A percentile compares a stretch with the other conserved stretches of the same genome.
Conservation (phyloP, 371 early-diverging fungal species). For the Apophysomyces variabilis region DNA sequence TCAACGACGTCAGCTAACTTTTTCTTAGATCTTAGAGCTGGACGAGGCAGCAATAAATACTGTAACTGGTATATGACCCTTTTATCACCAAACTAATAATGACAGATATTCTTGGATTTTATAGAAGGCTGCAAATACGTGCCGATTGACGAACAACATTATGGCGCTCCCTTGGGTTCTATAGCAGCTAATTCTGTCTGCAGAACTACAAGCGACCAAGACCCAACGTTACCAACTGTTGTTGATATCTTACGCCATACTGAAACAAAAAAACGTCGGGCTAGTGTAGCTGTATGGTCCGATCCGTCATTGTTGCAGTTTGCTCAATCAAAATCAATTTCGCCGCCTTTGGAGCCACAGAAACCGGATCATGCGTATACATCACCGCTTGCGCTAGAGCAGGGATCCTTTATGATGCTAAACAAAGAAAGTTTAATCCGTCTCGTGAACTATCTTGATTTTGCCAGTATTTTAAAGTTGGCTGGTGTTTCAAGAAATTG, state of each 20-base stretch:
- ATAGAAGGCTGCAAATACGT: slow-evolving; percentile 13
- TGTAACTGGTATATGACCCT: slow-evolving; percentile 2
- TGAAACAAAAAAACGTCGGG: slow-evolving; percentile 61
- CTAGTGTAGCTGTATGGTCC: slow-evolving; percentile 85
- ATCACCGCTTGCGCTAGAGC: neutral
- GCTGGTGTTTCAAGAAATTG: slow-evolving; percentile 27
- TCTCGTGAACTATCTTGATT: slow-evolving; percentile 37
- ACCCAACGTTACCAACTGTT: slow-evolving; percentile 43
- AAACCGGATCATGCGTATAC: neutral
- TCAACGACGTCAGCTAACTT: too few relatives aligned
- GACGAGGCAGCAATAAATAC: neutral
- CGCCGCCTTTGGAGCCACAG: neutral
- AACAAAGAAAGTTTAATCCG: slow-evolving; percentile 18
- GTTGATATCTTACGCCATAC: slow-evolving; percentile 35
- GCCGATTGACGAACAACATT: slow-evolving; percentile 17
- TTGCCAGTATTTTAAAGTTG: slow-evolving; percentile 29
- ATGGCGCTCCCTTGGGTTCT: slow-evolving; percentile 13
- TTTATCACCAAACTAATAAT: neutral
- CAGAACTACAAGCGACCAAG: slow-evolving; percentile 51
- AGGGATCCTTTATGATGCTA: neutral
- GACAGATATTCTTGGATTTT: neutral
- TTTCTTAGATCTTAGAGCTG: neutral
- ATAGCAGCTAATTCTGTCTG: slow-evolving; percentile 39
- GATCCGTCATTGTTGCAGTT: slow-evolving; percentile 71
- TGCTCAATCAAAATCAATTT: slow-evolving; percentile 28